Conservation (phyloP, 345 rosid genomes). For the Eucalyptus camaldulensis region DNA sequence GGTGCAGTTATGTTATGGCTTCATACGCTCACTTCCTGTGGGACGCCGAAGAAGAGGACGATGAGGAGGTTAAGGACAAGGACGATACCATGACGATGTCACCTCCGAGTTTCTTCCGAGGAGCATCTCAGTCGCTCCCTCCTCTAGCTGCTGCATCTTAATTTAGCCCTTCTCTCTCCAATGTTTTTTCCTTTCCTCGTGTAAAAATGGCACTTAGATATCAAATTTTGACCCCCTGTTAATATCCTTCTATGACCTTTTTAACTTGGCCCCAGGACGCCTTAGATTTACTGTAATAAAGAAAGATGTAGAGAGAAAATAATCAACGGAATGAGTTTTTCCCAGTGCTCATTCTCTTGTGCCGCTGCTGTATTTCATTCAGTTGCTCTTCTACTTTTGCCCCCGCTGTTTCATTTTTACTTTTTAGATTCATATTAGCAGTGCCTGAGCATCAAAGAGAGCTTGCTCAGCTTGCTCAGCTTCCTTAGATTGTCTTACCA, state of each 20-base stretch:
- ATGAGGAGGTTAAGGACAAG: conserved; percentile 5
- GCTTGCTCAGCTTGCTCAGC: background rate
- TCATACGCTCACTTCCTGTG: conserved; percentile 86
- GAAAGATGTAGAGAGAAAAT: background rate
- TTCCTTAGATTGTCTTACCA: background rate
- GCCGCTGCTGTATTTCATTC: background rate
- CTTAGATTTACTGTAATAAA: background rate
- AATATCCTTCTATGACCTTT: background rate
- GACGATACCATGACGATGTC: background rate
- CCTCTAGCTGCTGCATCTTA: conserved; percentile 53
- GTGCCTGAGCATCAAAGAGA: background rate
- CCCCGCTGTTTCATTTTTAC: background rate
- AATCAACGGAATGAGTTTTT: background rate
- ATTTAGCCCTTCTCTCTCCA: background rate
- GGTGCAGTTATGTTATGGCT: conserved; percentile 70
- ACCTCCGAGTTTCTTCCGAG: conserved; percentile 14
- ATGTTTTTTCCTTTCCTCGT: background rate
- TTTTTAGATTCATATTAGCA: background rate
- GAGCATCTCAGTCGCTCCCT: conserved; percentile 10
- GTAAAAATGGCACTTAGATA: background rate
- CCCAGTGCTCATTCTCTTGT: background rate
- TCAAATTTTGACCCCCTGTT: conserved; percentile 1
- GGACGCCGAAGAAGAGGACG: conserved; percentile 68
- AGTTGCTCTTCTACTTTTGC: background rate
- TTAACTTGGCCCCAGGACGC: background rate